Conservation (phyloP, 257 asterid genomes). For the Rubia yunnanensis region DNA sequence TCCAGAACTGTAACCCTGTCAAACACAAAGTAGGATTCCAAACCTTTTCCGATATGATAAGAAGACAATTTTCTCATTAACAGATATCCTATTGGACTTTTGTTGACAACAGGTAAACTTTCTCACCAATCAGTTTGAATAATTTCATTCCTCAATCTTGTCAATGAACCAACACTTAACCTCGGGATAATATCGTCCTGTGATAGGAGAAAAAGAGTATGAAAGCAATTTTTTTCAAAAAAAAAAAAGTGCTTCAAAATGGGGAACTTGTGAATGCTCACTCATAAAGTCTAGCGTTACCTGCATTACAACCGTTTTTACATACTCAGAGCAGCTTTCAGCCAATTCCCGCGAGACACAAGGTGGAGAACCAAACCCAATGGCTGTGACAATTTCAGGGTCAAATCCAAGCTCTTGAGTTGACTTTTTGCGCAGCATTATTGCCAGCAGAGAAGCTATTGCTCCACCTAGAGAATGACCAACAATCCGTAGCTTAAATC, state of each 20-base stretch:
- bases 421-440: constrained; percentile 73
- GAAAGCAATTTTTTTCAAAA: constrained; percentile 1
- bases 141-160: constrained; percentile 84
- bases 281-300: constrained; percentile 17
- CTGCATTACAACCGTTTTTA: constrained; percentile 91
- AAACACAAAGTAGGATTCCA: constrained; percentile 7
- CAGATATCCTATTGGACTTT: not conserved
- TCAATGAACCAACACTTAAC: constrained; percentile 55
- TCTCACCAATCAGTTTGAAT: constrained; percentile 94
- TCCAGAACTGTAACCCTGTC: constrained; percentile 58
- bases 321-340: constrained; percentile 76
- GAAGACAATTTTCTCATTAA: not conserved
- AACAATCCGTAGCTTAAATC: constrained; percentile 95
- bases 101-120: not conserved
- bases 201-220: constrained; percentile 3
- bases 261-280: constrained; percentile 4
- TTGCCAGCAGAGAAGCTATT: constrained; percentile 80
- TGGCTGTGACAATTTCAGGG: constrained; percentile 74
- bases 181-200: constrained; percentile 94
- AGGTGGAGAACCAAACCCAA: constrained; percentile 83
- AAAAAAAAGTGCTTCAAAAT: not conserved
- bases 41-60: not conserved
- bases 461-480: constrained; percentile 99
- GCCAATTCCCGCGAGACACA: constrained; percentile 91
- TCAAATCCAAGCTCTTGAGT: constrained; percentile 69